A percentile compares a stretch with the other conserved stretches of the same genome.
These are phyloP conservation scores for Candida maesae DNA, from an alignment of 805 yeast genomes.

Conservation along the genomic window DNA sequence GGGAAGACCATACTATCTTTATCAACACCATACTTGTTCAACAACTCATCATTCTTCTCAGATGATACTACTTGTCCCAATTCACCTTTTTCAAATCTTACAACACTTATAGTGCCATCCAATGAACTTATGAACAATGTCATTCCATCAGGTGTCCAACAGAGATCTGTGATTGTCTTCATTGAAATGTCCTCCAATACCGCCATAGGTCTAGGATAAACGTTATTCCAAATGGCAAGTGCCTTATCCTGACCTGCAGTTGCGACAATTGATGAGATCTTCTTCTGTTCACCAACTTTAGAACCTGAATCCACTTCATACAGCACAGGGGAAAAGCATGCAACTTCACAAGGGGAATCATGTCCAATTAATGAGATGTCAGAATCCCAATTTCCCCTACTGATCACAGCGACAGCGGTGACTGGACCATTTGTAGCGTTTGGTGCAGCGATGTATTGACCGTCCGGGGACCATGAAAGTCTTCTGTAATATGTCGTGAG, in stretches of 20 bases:
- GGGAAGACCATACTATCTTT: slow-evolving; percentile 82
- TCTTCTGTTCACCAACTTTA: slow-evolving; percentile 28
- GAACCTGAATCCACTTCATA: slow-evolving; percentile 35
- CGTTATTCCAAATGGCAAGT: slow-evolving; percentile 84
- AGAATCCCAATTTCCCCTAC: slow-evolving; percentile 77
- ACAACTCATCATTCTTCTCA: slow-evolving; percentile 62
- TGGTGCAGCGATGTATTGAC: slow-evolving; percentile 81
- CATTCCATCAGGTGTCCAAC: slow-evolving; percentile 84
- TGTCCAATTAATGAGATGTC: slow-evolving; percentile 76
- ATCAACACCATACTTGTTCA: slow-evolving; percentile 84
- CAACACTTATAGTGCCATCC: slow-evolving; percentile 76
- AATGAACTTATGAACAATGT: slow-evolving; percentile 71
- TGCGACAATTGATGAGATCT: slow-evolving; percentile 71
- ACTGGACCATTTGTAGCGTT: slow-evolving; percentile 84
- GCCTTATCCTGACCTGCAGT: slow-evolving; percentile 95
- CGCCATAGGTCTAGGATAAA: slow-evolving; percentile 68
- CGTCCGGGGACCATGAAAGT: slow-evolving; percentile 89
- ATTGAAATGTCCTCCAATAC: slow-evolving; percentile 73
- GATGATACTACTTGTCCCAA: slow-evolving; percentile 60
- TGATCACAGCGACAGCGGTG: slow-evolving; percentile 66
- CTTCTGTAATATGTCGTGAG: slow-evolving; percentile 86
- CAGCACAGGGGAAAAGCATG: slow-evolving; percentile 66
- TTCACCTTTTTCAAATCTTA: slow-evolving; percentile 60
- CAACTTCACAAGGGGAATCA: slow-evolving; percentile 82
- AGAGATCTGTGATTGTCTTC: slow-evolving; percentile 81